Evolutionary conservation across 2,329 filamentous ascomycete species (phyloP).

Genomic region (Pyrenophora graminea): DNA sequence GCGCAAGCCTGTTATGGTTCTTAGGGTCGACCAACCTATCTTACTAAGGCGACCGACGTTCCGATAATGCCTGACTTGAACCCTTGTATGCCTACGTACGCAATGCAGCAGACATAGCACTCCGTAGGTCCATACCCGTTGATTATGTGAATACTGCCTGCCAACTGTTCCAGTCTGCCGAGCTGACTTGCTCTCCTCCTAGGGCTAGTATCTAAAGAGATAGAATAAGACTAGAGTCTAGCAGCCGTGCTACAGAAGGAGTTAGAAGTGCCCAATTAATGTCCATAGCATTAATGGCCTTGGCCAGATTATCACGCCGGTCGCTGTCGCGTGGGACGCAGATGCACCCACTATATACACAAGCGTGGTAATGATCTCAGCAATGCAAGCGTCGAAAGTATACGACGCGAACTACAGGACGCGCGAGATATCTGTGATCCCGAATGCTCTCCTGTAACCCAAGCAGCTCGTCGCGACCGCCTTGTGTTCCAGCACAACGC

Average conservation of each 20-base stretch:
- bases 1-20: too few relatives aligned
- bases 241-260: constrained; percentile 17
- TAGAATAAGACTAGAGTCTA: constrained; percentile 41
- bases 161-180: constrained; percentile 2
- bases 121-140: constrained; percentile 25
- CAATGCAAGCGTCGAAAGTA: constrained; percentile 21
- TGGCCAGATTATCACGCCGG: background rate
- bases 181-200: constrained; percentile 3
- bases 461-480: constrained; percentile 48
- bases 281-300: background rate
- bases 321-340: background rate
- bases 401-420: constrained; percentile 5
- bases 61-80: background rate
- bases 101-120: background rate
- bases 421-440: background rate
- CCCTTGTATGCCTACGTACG: background rate
- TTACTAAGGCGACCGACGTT: background rate
- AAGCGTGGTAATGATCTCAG: constrained; percentile 21
- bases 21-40: too few relatives aligned
- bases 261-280: constrained; percentile 1
- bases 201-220: constrained; percentile 50
- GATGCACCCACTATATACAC: background rate
- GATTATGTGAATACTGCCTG: constrained; percentile 4
- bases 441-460: too few relatives aligned
- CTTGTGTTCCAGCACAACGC: constrained; percentile 48